phyloP scores from a whole-genome alignment of 2,329 filamentous ascomycete species.

The Calonectria henricotiae region DNA sequence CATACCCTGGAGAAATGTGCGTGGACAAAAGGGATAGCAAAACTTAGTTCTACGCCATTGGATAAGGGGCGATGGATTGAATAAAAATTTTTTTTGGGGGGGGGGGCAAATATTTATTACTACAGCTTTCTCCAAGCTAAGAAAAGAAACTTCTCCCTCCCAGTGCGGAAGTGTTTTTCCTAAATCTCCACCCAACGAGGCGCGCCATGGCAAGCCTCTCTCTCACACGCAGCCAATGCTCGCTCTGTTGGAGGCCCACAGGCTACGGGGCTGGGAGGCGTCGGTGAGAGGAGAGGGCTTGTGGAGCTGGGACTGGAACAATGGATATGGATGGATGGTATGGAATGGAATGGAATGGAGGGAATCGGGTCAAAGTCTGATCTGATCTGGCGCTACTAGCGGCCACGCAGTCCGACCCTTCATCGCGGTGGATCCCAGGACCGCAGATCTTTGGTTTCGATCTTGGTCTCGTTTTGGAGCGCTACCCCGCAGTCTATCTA shows the following conservation, averaged over 20 bases:
- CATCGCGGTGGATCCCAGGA: not conserved
- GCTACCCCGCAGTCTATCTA: constrained; percentile 14
- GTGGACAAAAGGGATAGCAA: not conserved
- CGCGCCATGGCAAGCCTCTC: not conserved
- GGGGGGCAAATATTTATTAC: too few relatives aligned
- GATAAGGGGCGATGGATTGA: not conserved
- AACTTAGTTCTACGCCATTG: not conserved
- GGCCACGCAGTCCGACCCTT: not conserved
- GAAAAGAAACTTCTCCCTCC: not conserved
- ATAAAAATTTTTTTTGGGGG: too few relatives aligned
- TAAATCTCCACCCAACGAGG: not conserved
- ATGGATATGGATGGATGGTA: too few relatives aligned
- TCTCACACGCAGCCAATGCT: not conserved
- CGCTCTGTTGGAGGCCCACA: not conserved
- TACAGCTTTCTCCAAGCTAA: not conserved
- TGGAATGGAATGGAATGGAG: not conserved
- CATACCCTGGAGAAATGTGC: not conserved
- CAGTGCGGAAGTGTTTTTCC: constrained; percentile 7
- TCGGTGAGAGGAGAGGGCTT: too few relatives aligned
- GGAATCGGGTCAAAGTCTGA: not conserved
- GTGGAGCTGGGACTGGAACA: too few relatives aligned
- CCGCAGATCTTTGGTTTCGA: not conserved
- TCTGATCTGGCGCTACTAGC: too few relatives aligned
- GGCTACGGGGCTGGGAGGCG: not conserved
- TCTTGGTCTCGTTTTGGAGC: not conserved